Base-by-base conservation (phyloP, 108 stramenopile species). In the Discostella stelligeroides region DNA sequence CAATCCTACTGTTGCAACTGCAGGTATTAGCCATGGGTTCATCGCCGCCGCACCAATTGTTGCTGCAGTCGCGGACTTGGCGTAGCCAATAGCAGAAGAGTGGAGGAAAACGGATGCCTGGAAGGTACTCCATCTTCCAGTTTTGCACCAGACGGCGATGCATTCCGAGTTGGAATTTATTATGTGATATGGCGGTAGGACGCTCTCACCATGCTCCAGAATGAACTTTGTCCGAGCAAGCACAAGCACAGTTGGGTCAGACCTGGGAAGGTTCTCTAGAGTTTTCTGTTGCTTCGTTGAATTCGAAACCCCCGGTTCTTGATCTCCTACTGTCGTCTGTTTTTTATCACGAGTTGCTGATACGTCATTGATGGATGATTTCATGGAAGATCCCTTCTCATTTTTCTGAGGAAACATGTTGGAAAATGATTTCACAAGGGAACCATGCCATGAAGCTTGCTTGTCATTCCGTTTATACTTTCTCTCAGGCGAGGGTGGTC, bases 101-200 rank as follows among this genome's bases (percentile, higher is more conserved):
- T 77, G 76, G 18, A 79, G 72, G 39, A 81, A 84, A 24, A 84
- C 72, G 7, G 77, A 60, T 10, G 81, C 69, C 68, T 78, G 81
- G 12, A 79, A 42, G 18, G 70, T 82, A 30, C 50, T 67, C 78
- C 78, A 79, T 8, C 78, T 58, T 30, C 78, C 78, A 23, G 78
- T 79, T 47, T 74, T 79, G 37, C 78, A 79, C 78, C 78, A 93
- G 23, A 93, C 86, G 10, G 92, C 92, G 23, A 93, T 87, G 41
- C 92, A 93, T 70, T 93, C 92, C 45, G 84, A 87, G 60, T 93
- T 93, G 13, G 88, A 80, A 37, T 89, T 66, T 37, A 93, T 48
- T 25, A 85, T 79, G 50, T 89, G 85, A 72, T 93, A 90, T 1
- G 84, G 82, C 0, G 89, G 84, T 20, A 90, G 63, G 48, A 79